Percentiles rank a stretch among this genome's conserved stretches.
Evolutionary conservation across 2,329 filamentous ascomycete species (phyloP).

Genomic region (Gliomastix tumulicola): DNA sequence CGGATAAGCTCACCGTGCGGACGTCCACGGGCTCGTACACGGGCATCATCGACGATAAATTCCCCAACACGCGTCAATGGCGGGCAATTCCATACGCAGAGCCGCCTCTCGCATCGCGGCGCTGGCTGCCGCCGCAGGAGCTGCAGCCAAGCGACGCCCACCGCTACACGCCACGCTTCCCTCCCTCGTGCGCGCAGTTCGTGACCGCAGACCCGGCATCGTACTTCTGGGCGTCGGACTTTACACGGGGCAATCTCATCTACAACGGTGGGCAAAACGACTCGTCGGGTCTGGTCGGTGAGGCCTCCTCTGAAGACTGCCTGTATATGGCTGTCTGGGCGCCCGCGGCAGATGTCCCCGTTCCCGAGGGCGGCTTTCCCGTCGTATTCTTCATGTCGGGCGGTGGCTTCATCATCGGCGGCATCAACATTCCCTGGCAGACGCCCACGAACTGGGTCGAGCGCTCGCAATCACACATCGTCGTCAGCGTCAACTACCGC

Average conservation of each 20-base stretch:
- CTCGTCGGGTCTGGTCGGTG: conserved; percentile 11
- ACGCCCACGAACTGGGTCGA: conserved; percentile 34
- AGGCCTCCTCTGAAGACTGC: conserved; percentile 27
- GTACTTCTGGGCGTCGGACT: conserved; percentile 2
- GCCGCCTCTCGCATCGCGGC: conserved; percentile 19
- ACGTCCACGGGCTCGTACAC: conserved; percentile 23
- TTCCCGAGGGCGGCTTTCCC: conserved; percentile 21
- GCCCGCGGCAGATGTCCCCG: conserved; percentile 12
- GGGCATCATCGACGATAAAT: conserved; percentile 19
- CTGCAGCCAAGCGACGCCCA: conserved; percentile 12
- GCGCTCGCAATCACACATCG: conserved; percentile 27
- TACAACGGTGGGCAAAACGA: conserved; percentile 13
- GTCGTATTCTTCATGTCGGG: conserved; percentile 41
- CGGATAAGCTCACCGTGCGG: conserved; percentile 19
- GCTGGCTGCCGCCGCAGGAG: conserved; percentile 18
- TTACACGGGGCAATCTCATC: conserved; percentile 10
- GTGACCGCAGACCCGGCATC: conserved; percentile 9
- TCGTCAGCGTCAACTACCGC: conserved; percentile 40
- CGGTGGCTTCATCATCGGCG: conserved; percentile 35
- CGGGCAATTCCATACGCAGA: conserved; percentile 28
- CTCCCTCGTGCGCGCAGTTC: conserved; percentile 24
- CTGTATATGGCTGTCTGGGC: conserved; percentile 38
- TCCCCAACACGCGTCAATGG: conserved; percentile 25
- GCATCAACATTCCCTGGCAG: conserved; percentile 35
- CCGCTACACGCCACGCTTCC: conserved; percentile 16